These are phyloP conservation scores for Suillus brevipes DNA, from an alignment of 768 basidiomycete species.

Conservation along the genomic window DNA sequence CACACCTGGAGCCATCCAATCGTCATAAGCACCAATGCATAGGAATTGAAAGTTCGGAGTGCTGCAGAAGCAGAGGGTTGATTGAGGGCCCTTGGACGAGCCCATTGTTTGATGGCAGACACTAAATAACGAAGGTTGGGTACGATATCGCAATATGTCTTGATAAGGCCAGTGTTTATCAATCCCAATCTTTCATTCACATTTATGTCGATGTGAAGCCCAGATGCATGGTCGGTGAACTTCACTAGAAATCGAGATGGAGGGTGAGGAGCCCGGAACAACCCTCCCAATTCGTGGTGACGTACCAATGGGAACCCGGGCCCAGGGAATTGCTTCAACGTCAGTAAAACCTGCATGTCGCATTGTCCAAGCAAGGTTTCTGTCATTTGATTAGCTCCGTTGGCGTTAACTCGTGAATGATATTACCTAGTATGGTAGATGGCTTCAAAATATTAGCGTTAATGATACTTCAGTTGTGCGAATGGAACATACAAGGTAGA, in stretches of 20 bases:
- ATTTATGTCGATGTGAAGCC: slow-evolving; percentile 54
- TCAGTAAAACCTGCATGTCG: slow-evolving; percentile 35
- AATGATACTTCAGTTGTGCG: background rate
- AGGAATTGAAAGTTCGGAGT: slow-evolving; percentile 55
- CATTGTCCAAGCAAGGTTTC: slow-evolving; percentile 34
- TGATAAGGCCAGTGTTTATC: slow-evolving; percentile 50
- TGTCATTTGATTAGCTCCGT: slow-evolving; percentile 13
- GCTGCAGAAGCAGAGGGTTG: slow-evolving; percentile 32
- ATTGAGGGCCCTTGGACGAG: slow-evolving; percentile 53
- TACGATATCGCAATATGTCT: slow-evolving; percentile 47
- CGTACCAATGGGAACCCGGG: slow-evolving; percentile 46
- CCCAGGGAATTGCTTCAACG: slow-evolving; percentile 31
- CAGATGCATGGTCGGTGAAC: slow-evolving; percentile 44
- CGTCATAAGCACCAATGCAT: slow-evolving; percentile 60
- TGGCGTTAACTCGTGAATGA: background rate
- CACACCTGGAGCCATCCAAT: slow-evolving; percentile 59
- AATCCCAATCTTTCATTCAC: slow-evolving; percentile 62
- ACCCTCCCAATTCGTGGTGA: slow-evolving; percentile 8
- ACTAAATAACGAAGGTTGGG: slow-evolving; percentile 48
- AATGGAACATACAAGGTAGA: slow-evolving; percentile 30
- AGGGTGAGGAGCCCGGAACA: slow-evolving; percentile 1
- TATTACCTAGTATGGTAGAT: slow-evolving; percentile 34
- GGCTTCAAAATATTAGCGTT: slow-evolving; percentile 16
- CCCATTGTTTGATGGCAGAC: slow-evolving; percentile 58
- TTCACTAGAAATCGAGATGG: slow-evolving; percentile 43